Percentiles rank a stretch among this genome's conserved stretches.
phyloP scores from a whole-genome alignment of 805 yeast species.

The Blastobotrys peoriensis region DNA sequence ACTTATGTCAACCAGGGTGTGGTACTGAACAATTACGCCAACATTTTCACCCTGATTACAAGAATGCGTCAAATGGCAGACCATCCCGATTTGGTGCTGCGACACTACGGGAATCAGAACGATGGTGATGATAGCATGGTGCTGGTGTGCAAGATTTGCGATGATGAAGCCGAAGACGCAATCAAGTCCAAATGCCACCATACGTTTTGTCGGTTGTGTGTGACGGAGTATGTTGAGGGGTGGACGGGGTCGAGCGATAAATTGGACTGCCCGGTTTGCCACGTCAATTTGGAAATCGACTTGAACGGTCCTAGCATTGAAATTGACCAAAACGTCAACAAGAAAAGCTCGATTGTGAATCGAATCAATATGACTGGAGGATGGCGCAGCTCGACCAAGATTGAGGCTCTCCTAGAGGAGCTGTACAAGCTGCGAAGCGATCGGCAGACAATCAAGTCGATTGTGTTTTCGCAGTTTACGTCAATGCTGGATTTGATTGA shows the following conservation, averaged over 20 bases:
- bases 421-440: conserved; percentile 81
- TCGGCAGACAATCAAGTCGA: conserved; percentile 82
- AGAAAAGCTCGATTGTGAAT: conserved; percentile 67
- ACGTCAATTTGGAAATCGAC: conserved; percentile 86
- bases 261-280: conserved; percentile 93
- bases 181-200: conserved; percentile 93
- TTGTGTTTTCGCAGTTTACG: conserved; percentile 96
- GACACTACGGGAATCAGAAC: conserved; percentile 44
- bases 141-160: conserved; percentile 87
- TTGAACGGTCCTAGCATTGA: conserved; percentile 73
- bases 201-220: conserved; percentile 86
- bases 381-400: conserved; percentile 94
- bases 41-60: conserved; percentile 90
- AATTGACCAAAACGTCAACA: conserved; percentile 51
- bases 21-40: conserved; percentile 92
- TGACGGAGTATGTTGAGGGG: conserved; percentile 82
- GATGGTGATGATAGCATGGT: conserved; percentile 41
- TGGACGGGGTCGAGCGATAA: conserved; percentile 49
- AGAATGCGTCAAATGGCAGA: conserved; percentile 98
- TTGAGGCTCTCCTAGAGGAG: conserved; percentile 94
- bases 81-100: conserved; percentile 91
- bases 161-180: conserved; percentile 97
- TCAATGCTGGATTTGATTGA: conserved; percentile 94
- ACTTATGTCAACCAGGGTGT: conserved; percentile 96
- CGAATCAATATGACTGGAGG: conserved; percentile 75